Percentiles rank a stretch among this genome's conserved stretches.
Conservation (phyloP, 371 early-diverging fungal genomes). For the Lichtheimia ornata region DNA sequence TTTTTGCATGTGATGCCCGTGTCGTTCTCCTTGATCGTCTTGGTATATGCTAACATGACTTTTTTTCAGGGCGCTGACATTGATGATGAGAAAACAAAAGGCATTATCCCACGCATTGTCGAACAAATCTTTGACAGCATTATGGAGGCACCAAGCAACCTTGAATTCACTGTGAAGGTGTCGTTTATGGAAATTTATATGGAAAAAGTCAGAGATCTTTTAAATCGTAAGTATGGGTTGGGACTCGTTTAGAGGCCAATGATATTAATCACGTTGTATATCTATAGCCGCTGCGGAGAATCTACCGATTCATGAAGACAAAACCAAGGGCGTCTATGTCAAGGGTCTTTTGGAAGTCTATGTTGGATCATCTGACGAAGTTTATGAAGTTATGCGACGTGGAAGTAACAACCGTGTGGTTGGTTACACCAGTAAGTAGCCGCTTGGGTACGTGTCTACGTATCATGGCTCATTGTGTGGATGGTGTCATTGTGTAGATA, state of each 20-base stretch:
- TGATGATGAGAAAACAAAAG: conserved; percentile 84
- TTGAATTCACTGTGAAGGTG: conserved; percentile 90
- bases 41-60: conserved; percentile 23
- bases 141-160: conserved; percentile 76
- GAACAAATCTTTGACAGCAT: conserved; percentile 88
- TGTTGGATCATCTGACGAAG: conserved; percentile 89
- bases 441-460: background rate
- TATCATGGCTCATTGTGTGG: background rate
- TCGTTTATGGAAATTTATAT: conserved; percentile 99
- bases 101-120: conserved; percentile 91
- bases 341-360: conserved; percentile 93
- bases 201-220: conserved; percentile 96
- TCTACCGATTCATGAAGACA: conserved; percentile 94
- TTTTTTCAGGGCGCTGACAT: conserved; percentile 88
- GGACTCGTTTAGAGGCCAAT: background rate
- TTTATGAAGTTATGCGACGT: conserved; percentile 91
- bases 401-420: conserved; percentile 90
- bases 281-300: conserved; percentile 77
- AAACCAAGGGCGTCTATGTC: conserved; percentile 91
- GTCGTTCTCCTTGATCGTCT: background rate
- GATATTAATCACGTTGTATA: background rate
- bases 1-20: background rate
- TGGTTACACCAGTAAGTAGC: conserved; percentile 77
- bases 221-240: conserved; percentile 70
- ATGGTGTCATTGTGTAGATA: conserved; percentile 50